phyloP scores from a whole-genome alignment of 192 early-diverging fungal species.

The Podila verticillata region DNA sequence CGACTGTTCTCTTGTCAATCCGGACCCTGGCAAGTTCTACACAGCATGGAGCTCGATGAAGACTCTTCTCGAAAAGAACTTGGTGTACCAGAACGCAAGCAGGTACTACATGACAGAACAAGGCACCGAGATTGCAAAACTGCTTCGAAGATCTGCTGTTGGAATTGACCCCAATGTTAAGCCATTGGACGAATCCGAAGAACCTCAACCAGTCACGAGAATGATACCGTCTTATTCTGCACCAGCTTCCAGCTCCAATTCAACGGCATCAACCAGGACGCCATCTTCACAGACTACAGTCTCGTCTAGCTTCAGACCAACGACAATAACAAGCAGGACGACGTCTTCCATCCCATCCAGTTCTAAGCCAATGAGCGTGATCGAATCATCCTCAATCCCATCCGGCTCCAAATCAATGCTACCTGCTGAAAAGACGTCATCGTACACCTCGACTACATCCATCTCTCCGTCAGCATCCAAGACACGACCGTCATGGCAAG shows the following conservation, averaged over 20 bases:
- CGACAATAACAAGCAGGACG: no score
- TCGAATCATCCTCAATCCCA: background rate
- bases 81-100: slow-evolving; percentile 71
- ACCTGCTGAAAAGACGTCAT: background rate
- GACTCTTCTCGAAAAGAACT: slow-evolving; percentile 73
- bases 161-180: slow-evolving; percentile 33
- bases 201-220: background rate
- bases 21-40: slow-evolving; percentile 60
- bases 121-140: slow-evolving; percentile 68
- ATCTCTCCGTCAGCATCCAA: background rate
- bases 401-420: background rate
- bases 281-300: background rate
- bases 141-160: slow-evolving; percentile 52
- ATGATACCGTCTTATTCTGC: background rate
- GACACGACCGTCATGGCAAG: background rate
- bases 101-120: slow-evolving; percentile 78
- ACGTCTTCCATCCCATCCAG: no score
- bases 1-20: slow-evolving; percentile 72
- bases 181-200: background rate
- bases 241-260: background rate
- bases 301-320: background rate
- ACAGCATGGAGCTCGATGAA: slow-evolving; percentile 85
- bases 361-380: background rate
- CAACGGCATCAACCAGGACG: background rate
- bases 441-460: background rate